Evolutionary conservation across 805 yeast species (phyloP).

Genomic region (Metschnikowia dekortorum): DNA sequence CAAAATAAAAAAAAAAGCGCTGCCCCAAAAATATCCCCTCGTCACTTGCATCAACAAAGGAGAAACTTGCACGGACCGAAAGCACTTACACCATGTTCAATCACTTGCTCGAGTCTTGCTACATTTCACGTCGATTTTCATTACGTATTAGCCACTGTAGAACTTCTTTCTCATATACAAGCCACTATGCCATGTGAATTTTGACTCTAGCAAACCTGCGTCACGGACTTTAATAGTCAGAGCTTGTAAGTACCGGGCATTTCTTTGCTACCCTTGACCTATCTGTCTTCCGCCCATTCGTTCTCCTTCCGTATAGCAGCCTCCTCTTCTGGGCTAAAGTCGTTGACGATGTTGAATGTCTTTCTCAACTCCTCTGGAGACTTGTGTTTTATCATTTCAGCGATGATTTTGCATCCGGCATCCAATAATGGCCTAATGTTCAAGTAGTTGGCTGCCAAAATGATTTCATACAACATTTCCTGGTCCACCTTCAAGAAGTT

Average conservation of each 20-base stretch:
- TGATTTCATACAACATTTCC: constrained; percentile 78
- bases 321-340: constrained; percentile 83
- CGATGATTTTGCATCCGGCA: constrained; percentile 77
- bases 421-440: constrained; percentile 71
- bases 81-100: neutral
- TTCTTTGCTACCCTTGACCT: neutral
- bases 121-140: neutral
- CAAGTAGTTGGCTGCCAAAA: constrained; percentile 74
- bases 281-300: constrained; percentile 89
- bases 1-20: neutral
- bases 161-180: neutral
- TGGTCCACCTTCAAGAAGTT: constrained; percentile 91
- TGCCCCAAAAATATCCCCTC: neutral
- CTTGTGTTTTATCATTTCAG: constrained; percentile 79
- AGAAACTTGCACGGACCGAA: neutral
- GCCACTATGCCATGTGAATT: neutral
- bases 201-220: neutral
- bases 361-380: constrained; percentile 77
- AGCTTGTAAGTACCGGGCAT: neutral
- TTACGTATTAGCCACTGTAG: neutral
- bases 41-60: neutral
- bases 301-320: constrained; percentile 84
- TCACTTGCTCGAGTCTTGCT: neutral
- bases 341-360: constrained; percentile 76
- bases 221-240: neutral